Conservation (phyloP, 257 asterid species). For the Nicotiana knightiana region DNA sequence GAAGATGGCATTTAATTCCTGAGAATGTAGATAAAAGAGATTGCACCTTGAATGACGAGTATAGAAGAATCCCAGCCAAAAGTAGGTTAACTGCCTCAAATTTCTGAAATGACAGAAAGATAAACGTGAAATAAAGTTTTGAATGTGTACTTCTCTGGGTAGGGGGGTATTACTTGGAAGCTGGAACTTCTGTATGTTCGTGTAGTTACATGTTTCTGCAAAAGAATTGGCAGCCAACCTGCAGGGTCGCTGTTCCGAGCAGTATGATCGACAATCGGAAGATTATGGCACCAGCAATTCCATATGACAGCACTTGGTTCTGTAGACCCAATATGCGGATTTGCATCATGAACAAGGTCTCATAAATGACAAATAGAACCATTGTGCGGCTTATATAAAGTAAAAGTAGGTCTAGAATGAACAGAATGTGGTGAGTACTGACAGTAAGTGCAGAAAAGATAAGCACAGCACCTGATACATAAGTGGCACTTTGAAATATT, state of each 20-base stretch:
- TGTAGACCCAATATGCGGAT: slow-evolving; percentile 26
- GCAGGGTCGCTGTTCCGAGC: slow-evolving; percentile 94
- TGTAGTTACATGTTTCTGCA: slow-evolving; percentile 4
- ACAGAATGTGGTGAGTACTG: neutral
- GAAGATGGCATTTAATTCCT: neutral
- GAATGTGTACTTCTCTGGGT: neutral
- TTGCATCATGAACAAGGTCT: slow-evolving; percentile 11
- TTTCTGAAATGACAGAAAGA: slow-evolving; percentile 40
- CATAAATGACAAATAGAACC: neutral
- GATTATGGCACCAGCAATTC: slow-evolving; percentile 91
- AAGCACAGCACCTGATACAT: slow-evolving; percentile 61
- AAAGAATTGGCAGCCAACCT: slow-evolving; percentile 46
- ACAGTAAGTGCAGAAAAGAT: slow-evolving; percentile 10
- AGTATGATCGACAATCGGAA: slow-evolving; percentile 79
- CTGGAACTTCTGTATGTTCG: slow-evolving; percentile 14
- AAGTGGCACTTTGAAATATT: slow-evolving; percentile 88
- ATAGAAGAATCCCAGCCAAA: slow-evolving; percentile 68
- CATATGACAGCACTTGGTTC: slow-evolving; percentile 92
- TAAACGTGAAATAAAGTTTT: neutral
- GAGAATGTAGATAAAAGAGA: slow-evolving; percentile 5
- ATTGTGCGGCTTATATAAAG: slow-evolving; percentile 5
- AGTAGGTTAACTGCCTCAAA: slow-evolving; percentile 75
- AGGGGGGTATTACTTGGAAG: neutral
- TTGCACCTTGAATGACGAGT: slow-evolving; percentile 88
- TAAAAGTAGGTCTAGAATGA: slow-evolving; percentile 13